Percentiles rank a stretch among this genome's conserved stretches.
These are phyloP conservation scores for Pseudotsuga menziesii DNA, from an alignment of 75 land plant genomes.

Conservation along the genomic window DNA sequence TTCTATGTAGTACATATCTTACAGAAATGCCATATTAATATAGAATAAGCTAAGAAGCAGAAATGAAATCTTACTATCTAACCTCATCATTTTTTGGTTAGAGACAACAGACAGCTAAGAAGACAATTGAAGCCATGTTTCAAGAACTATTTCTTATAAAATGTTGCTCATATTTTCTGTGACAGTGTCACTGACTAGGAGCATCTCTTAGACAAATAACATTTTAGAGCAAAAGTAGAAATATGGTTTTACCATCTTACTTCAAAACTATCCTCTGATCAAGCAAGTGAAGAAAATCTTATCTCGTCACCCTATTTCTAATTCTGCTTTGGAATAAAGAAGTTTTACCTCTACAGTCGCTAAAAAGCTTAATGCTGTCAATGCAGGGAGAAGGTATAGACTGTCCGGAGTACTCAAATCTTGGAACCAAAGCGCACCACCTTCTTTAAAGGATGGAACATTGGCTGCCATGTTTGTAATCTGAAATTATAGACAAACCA, in stretches of 20 bases:
- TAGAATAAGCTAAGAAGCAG: neutral
- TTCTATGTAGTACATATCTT: neutral
- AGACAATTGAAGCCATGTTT: neutral
- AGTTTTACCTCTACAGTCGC: slow-evolving; percentile 79
- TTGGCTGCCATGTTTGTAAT: slow-evolving; percentile 81
- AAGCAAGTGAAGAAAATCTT: neutral
- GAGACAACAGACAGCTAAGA: neutral
- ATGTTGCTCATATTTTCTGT: neutral
- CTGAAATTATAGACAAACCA: slow-evolving; percentile 31
- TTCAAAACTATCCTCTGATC: neutral
- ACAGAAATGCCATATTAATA: too few relatives aligned
- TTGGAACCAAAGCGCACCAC: slow-evolving; percentile 78
- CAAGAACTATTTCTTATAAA: neutral
- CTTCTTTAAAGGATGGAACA: slow-evolving; percentile 72
- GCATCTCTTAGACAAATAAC: neutral
- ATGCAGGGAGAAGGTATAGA: slow-evolving; percentile 57
- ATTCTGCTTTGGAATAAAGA: too few relatives aligned
- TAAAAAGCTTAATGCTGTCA: slow-evolving; percentile 60
- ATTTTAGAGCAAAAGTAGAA: neutral
- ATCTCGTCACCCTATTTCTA: neutral
- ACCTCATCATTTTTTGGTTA: neutral
- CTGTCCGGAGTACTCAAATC: slow-evolving; percentile 71
- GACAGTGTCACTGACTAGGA: neutral
- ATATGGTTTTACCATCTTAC: neutral
- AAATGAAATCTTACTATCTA: neutral